These are phyloP conservation scores for Blastobotrys parvus DNA, from an alignment of 805 yeast genomes.

Conservation along the genomic window DNA sequence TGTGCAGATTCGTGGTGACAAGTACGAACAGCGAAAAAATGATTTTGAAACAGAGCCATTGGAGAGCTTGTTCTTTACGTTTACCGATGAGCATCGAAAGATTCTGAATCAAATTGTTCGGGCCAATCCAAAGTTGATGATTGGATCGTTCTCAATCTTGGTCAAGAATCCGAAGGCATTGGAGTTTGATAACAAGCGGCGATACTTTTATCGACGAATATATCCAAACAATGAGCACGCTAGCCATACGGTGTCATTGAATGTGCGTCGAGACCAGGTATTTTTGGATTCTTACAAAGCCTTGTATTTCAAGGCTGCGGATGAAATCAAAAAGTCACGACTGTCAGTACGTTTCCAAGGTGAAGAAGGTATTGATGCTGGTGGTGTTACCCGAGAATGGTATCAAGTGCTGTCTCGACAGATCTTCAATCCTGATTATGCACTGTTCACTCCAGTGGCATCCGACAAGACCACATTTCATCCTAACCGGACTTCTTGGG, in stretches of 20 bases:
- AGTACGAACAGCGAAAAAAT: slow-evolving; percentile 49
- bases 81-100: slow-evolving; percentile 82
- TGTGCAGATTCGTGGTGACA: slow-evolving; percentile 44
- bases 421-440: slow-evolving; percentile 94
- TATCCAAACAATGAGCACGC: slow-evolving; percentile 32
- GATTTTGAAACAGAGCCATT: slow-evolving; percentile 70
- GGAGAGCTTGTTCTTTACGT: slow-evolving; percentile 71
- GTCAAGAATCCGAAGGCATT: slow-evolving; percentile 81
- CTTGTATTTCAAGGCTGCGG: slow-evolving; percentile 66
- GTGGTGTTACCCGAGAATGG: slow-evolving; percentile 98
- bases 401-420: slow-evolving; percentile 88
- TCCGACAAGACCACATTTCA: slow-evolving; percentile 91
- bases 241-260: slow-evolving; percentile 41
- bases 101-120: slow-evolving; percentile 87
- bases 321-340: slow-evolving; percentile 62
- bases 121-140: slow-evolving; percentile 83
- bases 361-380: slow-evolving; percentile 96
- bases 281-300: slow-evolving; percentile 85
- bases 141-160: slow-evolving; percentile 88
- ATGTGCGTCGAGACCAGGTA: slow-evolving; percentile 80
- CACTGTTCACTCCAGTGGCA: slow-evolving; percentile 82
- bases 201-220: slow-evolving; percentile 69
- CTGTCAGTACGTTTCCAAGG: slow-evolving; percentile 81
- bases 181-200: slow-evolving; percentile 90
- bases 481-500: slow-evolving; percentile 86